Conservation (phyloP, 768 basidiomycete species). For the Tricholoma hemisulphureum region DNA sequence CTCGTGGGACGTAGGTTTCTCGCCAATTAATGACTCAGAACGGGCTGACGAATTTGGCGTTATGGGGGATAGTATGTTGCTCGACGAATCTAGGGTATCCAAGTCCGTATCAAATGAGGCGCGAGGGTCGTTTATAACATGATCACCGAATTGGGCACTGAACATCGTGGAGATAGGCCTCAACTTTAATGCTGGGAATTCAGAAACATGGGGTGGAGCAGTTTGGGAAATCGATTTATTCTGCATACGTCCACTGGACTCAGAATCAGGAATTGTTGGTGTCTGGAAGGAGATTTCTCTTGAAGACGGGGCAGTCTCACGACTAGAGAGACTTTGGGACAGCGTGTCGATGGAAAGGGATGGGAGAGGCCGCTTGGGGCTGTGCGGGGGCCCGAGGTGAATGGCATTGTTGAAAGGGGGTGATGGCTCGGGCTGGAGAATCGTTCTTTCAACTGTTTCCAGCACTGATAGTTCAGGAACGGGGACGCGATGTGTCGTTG, state of each 20-base stretch:
- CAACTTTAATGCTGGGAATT: constrained; percentile 66
- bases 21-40: constrained; percentile 26
- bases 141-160: constrained; percentile 62
- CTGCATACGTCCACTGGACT: constrained; percentile 21
- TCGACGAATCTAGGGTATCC: constrained; percentile 52
- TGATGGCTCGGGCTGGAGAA: constrained; percentile 12
- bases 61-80: constrained; percentile 44
- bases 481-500: constrained; percentile 37
- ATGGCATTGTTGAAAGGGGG: background rate
- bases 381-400: constrained; percentile 14
- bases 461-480: constrained; percentile 42
- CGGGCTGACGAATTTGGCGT: constrained; percentile 19
- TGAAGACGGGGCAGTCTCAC: constrained; percentile 21
- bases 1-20: constrained; percentile 35
- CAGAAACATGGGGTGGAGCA: constrained; percentile 61
- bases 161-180: constrained; percentile 78
- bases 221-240: constrained; percentile 44
- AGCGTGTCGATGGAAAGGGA: constrained; percentile 42
- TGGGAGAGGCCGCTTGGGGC: constrained; percentile 38
- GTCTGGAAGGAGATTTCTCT: constrained; percentile 22
- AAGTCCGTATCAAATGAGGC: constrained; percentile 41
- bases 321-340: constrained; percentile 20
- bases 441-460: constrained; percentile 23
- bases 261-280: constrained; percentile 20
- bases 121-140: constrained; percentile 38